A percentile compares a stretch with the other conserved stretches of the same genome.
Evolutionary conservation across 1,139 yeast species (phyloP).

Genomic region (Hyphopichia khmerensis): DNA sequence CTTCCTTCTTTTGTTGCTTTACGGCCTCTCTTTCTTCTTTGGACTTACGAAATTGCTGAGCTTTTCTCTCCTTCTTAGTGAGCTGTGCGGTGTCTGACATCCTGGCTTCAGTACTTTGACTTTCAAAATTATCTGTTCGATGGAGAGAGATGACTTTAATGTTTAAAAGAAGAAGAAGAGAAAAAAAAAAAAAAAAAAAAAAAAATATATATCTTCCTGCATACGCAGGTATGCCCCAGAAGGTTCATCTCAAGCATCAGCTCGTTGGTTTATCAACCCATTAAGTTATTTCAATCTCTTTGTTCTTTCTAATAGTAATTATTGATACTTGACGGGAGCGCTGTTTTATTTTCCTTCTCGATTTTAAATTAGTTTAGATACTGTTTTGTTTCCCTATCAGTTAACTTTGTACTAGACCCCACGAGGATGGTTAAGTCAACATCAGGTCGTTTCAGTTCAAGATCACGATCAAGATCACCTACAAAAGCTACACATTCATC

Average conservation of each 20-base stretch:
- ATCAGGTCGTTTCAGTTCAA: conserved; percentile 6
- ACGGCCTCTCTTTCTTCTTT: conserved; percentile 36
- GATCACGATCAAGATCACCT: conserved; percentile 26
- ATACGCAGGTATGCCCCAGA: background rate
- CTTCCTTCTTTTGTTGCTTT: background rate
- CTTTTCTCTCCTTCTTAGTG: conserved; percentile 79
- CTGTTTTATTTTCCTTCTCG: no score
- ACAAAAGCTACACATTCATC: conserved; percentile 3
- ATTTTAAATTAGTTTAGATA: no score
- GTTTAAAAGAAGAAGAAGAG: background rate
- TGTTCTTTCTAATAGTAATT: no score
- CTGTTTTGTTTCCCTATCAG: no score
- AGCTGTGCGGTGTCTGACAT: conserved; percentile 15
- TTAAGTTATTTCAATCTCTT: no score
- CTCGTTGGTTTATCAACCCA: no score
- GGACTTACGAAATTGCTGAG: conserved; percentile 62
- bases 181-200: conserved; percentile 1
- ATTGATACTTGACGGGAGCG: no score
- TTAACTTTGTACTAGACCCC: background rate
- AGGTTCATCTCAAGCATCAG: background rate
- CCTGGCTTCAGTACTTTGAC: background rate
- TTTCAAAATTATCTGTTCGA: no score
- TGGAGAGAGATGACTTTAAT: background rate
- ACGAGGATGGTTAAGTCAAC: conserved; percentile 1
- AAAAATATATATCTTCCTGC: background rate